Conservation (phyloP, 2,329 filamentous ascomycete species). For the Stagonosporopsis vannaccii region DNA sequence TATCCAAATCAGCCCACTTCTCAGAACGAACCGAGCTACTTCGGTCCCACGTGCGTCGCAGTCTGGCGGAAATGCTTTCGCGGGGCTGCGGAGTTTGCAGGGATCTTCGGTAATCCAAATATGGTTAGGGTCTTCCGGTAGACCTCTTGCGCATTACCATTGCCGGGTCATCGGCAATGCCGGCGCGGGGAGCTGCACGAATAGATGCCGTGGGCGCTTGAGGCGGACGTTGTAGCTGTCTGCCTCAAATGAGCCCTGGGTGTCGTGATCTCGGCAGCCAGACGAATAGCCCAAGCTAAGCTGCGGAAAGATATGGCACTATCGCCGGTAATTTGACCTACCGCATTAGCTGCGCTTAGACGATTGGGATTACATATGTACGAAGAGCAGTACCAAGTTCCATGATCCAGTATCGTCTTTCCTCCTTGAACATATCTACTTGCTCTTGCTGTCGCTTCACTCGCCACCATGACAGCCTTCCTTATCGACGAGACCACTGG, state of each 20-base stretch:
- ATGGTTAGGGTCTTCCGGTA: background rate
- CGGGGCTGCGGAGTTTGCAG: background rate
- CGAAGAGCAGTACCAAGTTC: background rate
- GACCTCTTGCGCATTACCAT: background rate
- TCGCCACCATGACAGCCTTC: constrained; percentile 22
- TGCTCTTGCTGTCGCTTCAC: background rate
- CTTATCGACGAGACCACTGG: constrained; percentile 13
- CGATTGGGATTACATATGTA: constrained; percentile 4
- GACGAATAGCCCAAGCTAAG: background rate
- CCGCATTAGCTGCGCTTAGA: background rate
- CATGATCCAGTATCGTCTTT: background rate
- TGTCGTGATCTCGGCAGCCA: background rate
- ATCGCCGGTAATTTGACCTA: background rate
- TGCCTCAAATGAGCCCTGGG: background rate
- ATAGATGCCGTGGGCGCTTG: background rate
- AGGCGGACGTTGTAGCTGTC: background rate
- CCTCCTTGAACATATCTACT: constrained; percentile 6
- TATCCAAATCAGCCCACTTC: background rate
- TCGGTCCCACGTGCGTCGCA: background rate
- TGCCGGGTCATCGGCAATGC: background rate
- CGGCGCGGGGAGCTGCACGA: background rate
- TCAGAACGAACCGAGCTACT: background rate
- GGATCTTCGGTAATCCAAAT: background rate
- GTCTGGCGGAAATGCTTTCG: background rate
- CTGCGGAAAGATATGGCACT: background rate